phyloP scores from a whole-genome alignment of 78 protist species.

The Neovahlkampfia damariscottae region DNA sequence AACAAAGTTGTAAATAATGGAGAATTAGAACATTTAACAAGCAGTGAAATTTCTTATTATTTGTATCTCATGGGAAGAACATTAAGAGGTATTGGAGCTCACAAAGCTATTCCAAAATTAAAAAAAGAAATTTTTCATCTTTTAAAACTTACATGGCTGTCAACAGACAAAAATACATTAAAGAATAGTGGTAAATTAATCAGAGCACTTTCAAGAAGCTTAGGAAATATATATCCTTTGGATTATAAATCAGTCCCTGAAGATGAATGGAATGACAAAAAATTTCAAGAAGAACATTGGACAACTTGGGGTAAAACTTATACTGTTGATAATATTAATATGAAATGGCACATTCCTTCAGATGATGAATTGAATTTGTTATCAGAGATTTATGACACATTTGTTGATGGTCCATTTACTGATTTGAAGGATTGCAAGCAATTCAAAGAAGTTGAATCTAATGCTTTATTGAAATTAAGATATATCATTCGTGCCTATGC shows the following conservation, averaged over 20 bases:
- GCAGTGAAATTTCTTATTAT: background rate
- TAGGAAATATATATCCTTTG: background rate
- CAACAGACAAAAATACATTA: background rate
- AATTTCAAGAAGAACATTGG: background rate
- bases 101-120: background rate
- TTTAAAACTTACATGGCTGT: background rate
- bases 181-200: background rate
- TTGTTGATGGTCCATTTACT: background rate
- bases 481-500: too few relatives aligned
- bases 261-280: background rate
- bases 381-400: background rate
- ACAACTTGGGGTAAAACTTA: background rate
- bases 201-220: background rate
- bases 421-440: background rate
- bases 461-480: too few relatives aligned
- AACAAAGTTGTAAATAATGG: background rate
- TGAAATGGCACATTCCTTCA: background rate
- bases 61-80: background rate
- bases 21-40: background rate
- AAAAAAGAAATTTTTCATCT: background rate
- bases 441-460: too few relatives aligned
- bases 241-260: background rate
- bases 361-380: background rate
- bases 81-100: background rate
- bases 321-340: background rate